Percentiles rank a stretch among this genome's conserved stretches.
Evolutionary conservation across 2,329 filamentous ascomycete species (phyloP).

Genomic region (Pleurostoma richardsiae): DNA sequence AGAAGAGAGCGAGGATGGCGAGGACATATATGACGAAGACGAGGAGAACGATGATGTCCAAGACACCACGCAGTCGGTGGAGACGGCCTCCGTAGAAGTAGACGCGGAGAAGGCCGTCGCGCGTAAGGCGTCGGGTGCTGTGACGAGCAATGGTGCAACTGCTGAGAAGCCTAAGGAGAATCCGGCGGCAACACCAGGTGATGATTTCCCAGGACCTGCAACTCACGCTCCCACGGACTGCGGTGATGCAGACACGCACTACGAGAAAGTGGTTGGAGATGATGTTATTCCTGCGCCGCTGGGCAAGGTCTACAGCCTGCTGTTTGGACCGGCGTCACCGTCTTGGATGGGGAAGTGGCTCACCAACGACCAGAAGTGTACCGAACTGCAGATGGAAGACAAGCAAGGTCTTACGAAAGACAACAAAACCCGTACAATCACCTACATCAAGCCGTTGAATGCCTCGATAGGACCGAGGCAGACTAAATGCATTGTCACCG

Average conservation of each 20-base stretch:
- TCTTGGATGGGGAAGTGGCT: conserved; percentile 85
- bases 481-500: conserved; percentile 88
- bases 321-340: conserved; percentile 78
- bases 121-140: conserved; percentile 66
- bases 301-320: conserved; percentile 82
- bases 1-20: conserved; percentile 63
- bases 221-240: conserved; percentile 83
- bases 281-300: conserved; percentile 82
- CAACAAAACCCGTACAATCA: conserved; percentile 68
- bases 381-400: conserved; percentile 82
- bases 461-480: conserved; percentile 84
- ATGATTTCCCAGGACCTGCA: conserved; percentile 79
- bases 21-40: conserved; percentile 76
- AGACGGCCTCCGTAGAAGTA: conserved; percentile 39
- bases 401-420: conserved; percentile 73
- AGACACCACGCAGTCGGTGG: conserved; percentile 28
- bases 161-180: conserved; percentile 47
- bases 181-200: conserved; percentile 31
- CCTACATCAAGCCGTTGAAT: conserved; percentile 87
- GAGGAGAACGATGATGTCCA: conserved; percentile 63
- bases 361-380: conserved; percentile 79
- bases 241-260: conserved; percentile 72
- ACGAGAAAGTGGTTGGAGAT: conserved; percentile 79
- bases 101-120: conserved; percentile 58
- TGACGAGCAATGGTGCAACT: conserved; percentile 34